phyloP scores from a whole-genome alignment of 1,139 yeast genomes.

The Geotrichum bryndzae region DNA sequence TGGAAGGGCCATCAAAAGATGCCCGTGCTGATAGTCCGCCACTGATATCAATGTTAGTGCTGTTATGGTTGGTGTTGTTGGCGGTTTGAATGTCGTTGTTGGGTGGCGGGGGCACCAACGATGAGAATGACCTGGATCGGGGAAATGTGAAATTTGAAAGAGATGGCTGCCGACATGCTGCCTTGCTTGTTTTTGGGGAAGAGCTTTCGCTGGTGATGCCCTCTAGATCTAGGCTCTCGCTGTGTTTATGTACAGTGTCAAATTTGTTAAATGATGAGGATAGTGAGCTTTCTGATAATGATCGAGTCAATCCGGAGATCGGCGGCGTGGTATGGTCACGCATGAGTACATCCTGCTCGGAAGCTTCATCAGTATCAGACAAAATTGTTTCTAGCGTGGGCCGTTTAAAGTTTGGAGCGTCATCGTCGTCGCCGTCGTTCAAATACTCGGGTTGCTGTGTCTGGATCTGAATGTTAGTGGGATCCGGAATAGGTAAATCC shows the following conservation, averaged over 20 bases:
- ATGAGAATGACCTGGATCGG: conserved; percentile 9
- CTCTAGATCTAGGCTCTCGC: conserved; percentile 12
- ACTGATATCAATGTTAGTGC: background rate
- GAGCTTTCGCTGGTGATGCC: background rate
- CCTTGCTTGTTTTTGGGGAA: background rate
- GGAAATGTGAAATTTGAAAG: conserved; percentile 1
- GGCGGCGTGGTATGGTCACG: background rate
- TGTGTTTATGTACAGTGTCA: conserved; percentile 11
- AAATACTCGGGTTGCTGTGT: background rate
- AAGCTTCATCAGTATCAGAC: conserved; percentile 7
- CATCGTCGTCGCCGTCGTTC: conserved; percentile 3
- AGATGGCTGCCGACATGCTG: conserved; percentile 3
- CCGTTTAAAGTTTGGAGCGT: background rate
- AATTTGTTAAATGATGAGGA: conserved; percentile 2
- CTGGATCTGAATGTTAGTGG: background rate
- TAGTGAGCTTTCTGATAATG: conserved; percentile 8
- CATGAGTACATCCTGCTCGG: background rate
- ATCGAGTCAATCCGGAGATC: conserved; percentile 2
- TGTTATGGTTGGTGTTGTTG: background rate
- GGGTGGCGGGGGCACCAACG: conserved; percentile 14
- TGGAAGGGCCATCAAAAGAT: background rate
- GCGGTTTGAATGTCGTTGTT: background rate
- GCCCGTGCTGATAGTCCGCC: background rate
- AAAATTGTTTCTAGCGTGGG: conserved; percentile 8
- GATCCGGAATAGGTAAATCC: background rate